Percentiles rank a stretch among this genome's conserved stretches.
Evolutionary conservation across 768 basidiomycete species (phyloP).

Genomic region (Epithele typhae): DNA sequence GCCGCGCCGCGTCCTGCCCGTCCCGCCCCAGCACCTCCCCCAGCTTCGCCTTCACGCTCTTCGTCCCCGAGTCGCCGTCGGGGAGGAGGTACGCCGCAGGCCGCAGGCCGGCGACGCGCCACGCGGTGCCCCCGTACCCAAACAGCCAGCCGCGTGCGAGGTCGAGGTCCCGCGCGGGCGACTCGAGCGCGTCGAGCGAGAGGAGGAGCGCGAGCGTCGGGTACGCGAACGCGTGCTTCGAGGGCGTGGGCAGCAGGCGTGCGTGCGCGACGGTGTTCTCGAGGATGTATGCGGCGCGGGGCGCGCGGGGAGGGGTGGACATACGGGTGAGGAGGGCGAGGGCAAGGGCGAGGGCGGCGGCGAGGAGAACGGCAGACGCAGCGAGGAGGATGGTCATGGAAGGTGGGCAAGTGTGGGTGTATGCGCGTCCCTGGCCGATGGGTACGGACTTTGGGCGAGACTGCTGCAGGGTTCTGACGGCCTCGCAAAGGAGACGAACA

Average conservation of each 20-base stretch:
- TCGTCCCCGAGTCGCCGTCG: not conserved
- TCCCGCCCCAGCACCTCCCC: conserved; percentile 28
- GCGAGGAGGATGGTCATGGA: not conserved
- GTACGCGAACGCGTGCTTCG: conserved; percentile 57
- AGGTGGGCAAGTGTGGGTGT: no score
- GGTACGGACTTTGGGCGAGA: no score
- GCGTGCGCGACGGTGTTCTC: conserved; percentile 50
- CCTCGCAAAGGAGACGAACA: no score
- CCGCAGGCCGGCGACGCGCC: conserved; percentile 45
- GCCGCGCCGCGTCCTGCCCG: conserved; percentile 17
- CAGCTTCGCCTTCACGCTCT: conserved; percentile 39
- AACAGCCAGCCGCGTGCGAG: conserved; percentile 47
- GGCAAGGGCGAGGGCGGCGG: no score
- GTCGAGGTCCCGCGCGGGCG: conserved; percentile 45
- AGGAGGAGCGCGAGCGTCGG: conserved; percentile 51
- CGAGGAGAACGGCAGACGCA: not conserved
- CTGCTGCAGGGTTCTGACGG: no score
- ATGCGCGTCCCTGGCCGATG: no score
- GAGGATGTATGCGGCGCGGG: conserved; percentile 37
- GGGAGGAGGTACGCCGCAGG: conserved; percentile 26
- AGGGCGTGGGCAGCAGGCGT: conserved; percentile 42
- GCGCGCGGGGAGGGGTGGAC: no score
- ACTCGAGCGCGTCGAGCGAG: conserved; percentile 53
- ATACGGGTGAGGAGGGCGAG: not conserved
- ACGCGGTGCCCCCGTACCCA: conserved; percentile 43